Evolutionary conservation across 2,329 filamentous ascomycete genomes (phyloP).

Genomic region (Fusarium dimerum): DNA sequence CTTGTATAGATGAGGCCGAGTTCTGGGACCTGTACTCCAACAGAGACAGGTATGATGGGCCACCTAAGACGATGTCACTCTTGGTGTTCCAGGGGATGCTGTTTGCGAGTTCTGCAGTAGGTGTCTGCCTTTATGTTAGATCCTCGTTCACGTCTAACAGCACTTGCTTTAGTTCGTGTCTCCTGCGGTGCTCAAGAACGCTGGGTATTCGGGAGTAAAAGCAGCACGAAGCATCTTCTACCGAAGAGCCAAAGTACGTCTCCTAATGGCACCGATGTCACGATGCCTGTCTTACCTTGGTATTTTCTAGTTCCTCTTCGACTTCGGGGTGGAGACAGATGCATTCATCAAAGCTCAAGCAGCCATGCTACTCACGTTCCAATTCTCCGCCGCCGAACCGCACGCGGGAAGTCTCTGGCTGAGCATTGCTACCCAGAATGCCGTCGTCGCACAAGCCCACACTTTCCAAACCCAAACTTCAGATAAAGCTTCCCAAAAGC

Average conservation of each 20-base stretch:
- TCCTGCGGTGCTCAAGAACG: conserved; percentile 18
- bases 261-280: background rate
- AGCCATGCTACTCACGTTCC: conserved; percentile 15
- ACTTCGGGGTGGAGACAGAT: conserved; percentile 13
- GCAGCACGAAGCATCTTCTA: conserved; percentile 19
- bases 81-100: conserved; percentile 14
- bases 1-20: conserved; percentile 9
- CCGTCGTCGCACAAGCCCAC: conserved; percentile 14
- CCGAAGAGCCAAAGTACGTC: conserved; percentile 11
- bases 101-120: conserved; percentile 18
- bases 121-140: background rate
- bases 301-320: conserved; percentile 7
- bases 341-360: conserved; percentile 15
- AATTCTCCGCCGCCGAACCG: conserved; percentile 17
- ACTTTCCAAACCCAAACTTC: conserved; percentile 8
- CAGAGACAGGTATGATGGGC: background rate
- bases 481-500: background rate
- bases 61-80: conserved; percentile 3
- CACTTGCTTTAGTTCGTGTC: conserved; percentile 10
- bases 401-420: conserved; percentile 21
- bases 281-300: background rate
- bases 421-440: conserved; percentile 15
- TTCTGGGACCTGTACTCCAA: conserved; percentile 20
- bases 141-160: fast-evolving
- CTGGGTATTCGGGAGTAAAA: conserved; percentile 17